Conservation (phyloP, 495 filamentous ascomycete genomes). For the Trichoderma virens region DNA sequence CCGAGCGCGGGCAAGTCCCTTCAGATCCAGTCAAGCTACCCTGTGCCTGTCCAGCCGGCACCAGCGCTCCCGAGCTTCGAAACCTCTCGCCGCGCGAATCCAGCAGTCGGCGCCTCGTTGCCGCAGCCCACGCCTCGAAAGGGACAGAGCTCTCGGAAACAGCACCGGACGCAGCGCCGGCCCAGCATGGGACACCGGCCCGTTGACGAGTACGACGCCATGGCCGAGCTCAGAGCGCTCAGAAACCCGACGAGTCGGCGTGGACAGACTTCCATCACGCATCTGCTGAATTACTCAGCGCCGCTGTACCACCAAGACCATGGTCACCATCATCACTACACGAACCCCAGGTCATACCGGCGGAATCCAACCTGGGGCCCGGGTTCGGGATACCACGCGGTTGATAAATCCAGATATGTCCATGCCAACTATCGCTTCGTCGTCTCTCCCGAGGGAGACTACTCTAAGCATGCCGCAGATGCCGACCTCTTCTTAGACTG, state of each 20-base stretch:
- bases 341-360: slow-evolving; percentile 42
- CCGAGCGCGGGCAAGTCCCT: slow-evolving; percentile 37
- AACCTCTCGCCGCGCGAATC: slow-evolving; percentile 52
- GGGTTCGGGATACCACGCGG: slow-evolving; percentile 84
- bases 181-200: slow-evolving; percentile 16
- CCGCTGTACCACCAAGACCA: slow-evolving; percentile 64
- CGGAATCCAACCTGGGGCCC: slow-evolving; percentile 75
- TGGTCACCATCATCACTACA: slow-evolving; percentile 44
- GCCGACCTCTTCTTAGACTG: slow-evolving; percentile 89
- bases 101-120: slow-evolving; percentile 48
- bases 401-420: slow-evolving; percentile 90
- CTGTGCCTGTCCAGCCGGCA: slow-evolving; percentile 21
- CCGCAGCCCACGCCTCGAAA: slow-evolving; percentile 54
- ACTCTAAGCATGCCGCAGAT: slow-evolving; percentile 71
- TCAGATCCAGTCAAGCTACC: slow-evolving; percentile 22
- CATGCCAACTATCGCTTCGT: slow-evolving; percentile 98
- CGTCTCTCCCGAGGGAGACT: slow-evolving; percentile 74
- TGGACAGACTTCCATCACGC: slow-evolving; percentile 93
- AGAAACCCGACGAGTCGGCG: slow-evolving; percentile 76
- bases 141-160: slow-evolving; percentile 64
- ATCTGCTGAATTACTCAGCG: slow-evolving; percentile 87
- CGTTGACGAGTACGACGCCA: slow-evolving; percentile 61
- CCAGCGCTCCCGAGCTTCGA: slow-evolving; percentile 39
- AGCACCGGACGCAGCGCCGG: slow-evolving; percentile 54
- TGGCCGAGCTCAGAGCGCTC: slow-evolving; percentile 79